Evolutionary conservation across 2,329 filamentous ascomycete species (phyloP).

Genomic region (Parasarocladium wereldwijsianum): DNA sequence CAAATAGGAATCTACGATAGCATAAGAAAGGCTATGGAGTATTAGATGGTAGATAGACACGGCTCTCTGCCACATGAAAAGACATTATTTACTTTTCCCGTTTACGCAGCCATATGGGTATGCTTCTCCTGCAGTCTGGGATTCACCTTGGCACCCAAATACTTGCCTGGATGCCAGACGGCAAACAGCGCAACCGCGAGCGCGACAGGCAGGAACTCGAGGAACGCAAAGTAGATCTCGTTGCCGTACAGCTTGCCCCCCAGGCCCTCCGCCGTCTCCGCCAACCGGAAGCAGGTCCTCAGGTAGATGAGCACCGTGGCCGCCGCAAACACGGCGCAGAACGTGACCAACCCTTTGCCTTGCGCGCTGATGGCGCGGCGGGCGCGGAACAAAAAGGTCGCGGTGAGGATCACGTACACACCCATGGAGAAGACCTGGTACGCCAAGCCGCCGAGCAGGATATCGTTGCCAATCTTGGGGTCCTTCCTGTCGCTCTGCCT

Average conservation of each 20-base stretch:
- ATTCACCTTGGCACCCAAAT: slow-evolving; percentile 12
- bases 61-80: too few species aligned
- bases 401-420: slow-evolving; percentile 28
- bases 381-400: slow-evolving; percentile 24
- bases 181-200: slow-evolving; percentile 30
- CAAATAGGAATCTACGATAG: slow-evolving; percentile 52
- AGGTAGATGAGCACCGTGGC: slow-evolving; percentile 35
- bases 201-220: slow-evolving; percentile 40
- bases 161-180: slow-evolving; percentile 15
- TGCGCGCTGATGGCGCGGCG: slow-evolving; percentile 13
- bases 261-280: slow-evolving; percentile 36
- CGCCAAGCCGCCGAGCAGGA: slow-evolving; percentile 37
- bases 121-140: slow-evolving; percentile 9
- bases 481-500: slow-evolving; percentile 31
- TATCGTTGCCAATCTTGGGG: slow-evolving; percentile 35
- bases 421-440: slow-evolving; percentile 38
- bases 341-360: slow-evolving; percentile 20
- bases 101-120: too few species aligned
- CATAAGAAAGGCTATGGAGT: slow-evolving; percentile 52
- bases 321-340: slow-evolving; percentile 24
- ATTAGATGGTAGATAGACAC: too few species aligned
- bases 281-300: slow-evolving; percentile 37
- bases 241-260: slow-evolving; percentile 27
- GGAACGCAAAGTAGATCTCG: slow-evolving; percentile 36
- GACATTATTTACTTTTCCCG: too few species aligned